phyloP scores from a whole-genome alignment of 306 rosid species.

The Acacia acuminata region DNA sequence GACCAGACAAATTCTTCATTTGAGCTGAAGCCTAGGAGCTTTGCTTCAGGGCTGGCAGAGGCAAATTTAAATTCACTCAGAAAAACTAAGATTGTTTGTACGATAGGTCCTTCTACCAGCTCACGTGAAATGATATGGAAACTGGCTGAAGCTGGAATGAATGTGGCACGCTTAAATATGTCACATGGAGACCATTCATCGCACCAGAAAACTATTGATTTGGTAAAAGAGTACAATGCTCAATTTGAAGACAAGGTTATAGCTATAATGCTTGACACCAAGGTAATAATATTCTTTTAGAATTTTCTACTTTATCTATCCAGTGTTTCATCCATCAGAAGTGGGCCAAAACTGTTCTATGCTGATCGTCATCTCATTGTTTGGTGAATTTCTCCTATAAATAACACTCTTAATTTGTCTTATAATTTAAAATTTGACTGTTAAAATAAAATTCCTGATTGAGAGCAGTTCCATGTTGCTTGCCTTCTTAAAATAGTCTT shows the following conservation, averaged over 20 bases:
- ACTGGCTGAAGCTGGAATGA: conserved; percentile 84
- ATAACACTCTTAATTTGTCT: background rate
- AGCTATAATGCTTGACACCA: conserved; percentile 96
- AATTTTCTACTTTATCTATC: background rate
- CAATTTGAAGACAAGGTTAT: conserved; percentile 72
- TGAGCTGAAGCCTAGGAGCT: conserved; percentile 38
- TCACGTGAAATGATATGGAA: conserved; percentile 93
- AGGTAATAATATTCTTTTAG: conserved; percentile 43
- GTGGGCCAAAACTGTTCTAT: background rate
- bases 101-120: conserved; percentile 91
- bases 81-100: conserved; percentile 90
- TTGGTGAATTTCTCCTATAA: background rate
- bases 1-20: conserved; percentile 39
- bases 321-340: background rate
- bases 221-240: conserved; percentile 84
- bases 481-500: conserved; percentile 9
- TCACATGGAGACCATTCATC: conserved; percentile 93
- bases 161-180: conserved; percentile 91
- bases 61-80: conserved; percentile 39
- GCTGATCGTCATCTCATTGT: background rate
- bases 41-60: conserved; percentile 28
- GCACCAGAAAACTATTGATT: conserved; percentile 81
- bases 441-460: background rate
- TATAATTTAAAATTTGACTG: background rate
- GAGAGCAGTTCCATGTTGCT: background rate